Conservation (phyloP, 2,329 filamentous ascomycete genomes). For the Penicillium expansum region DNA sequence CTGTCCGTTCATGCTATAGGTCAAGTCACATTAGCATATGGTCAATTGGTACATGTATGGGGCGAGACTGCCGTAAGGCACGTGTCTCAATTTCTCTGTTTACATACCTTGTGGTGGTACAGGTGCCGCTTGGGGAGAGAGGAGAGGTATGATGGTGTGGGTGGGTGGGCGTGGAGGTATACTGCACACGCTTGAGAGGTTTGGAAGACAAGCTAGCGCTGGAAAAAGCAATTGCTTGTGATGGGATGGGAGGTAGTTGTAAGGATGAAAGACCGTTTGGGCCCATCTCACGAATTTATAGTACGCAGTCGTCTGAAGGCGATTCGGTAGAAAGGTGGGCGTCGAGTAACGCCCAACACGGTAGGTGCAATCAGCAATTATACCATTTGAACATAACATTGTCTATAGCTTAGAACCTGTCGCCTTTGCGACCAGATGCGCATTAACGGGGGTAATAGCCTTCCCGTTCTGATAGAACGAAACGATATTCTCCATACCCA, state of each 20-base stretch:
- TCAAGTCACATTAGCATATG: not conserved
- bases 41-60: not conserved
- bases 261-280: not conserved
- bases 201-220: not conserved
- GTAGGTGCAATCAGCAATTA: too few species aligned
- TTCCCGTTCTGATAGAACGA: slow-evolving; percentile 35
- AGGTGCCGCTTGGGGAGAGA: not conserved
- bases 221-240: not conserved
- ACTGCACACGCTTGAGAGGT: not conserved
- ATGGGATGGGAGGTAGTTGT: not conserved
- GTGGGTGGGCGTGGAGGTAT: not conserved
- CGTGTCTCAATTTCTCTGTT: not conserved
- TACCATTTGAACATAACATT: not conserved
- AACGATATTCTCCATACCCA: slow-evolving; percentile 49
- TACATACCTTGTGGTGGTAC: not conserved
- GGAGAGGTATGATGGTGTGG: not conserved
- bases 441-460: slow-evolving; percentile 57
- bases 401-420: slow-evolving; percentile 14
- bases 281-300: not conserved
- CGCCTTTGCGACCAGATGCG: slow-evolving; percentile 48
- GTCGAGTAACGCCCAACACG: not conserved
- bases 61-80: not conserved
- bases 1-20: not conserved
- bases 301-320: not conserved
- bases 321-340: not conserved